Evolutionary conservation across 1,284 basidiomycete species (phyloP).

Genomic region (Exsudoporus floridanus): DNA sequence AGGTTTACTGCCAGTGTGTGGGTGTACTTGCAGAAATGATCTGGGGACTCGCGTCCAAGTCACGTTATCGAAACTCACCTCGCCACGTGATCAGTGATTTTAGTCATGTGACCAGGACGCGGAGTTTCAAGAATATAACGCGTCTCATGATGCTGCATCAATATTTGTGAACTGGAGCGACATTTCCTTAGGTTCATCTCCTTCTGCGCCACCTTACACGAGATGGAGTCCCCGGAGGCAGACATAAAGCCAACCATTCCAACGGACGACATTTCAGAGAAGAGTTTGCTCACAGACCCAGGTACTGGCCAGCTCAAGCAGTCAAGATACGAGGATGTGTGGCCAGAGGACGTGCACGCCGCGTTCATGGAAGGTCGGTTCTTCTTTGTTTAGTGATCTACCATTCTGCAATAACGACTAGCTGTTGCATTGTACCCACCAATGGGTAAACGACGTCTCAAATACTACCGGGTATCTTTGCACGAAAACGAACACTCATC

Average conservation of each 20-base stretch:
- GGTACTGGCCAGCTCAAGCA: slow-evolving; percentile 25
- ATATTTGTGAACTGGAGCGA: slow-evolving; percentile 1
- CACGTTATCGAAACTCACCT: slow-evolving; percentile 2
- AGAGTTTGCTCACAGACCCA: not conserved
- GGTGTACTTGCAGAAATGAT: not conserved
- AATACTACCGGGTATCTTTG: slow-evolving; percentile 31
- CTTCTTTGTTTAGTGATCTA: not conserved
- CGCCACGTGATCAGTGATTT: slow-evolving; percentile 33
- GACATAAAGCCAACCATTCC: slow-evolving; percentile 18
- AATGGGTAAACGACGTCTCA: slow-evolving; percentile 39
- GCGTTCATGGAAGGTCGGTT: slow-evolving; percentile 38
- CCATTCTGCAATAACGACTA: slow-evolving; percentile 14
- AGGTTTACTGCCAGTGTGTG: not conserved
- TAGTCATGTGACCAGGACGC: slow-evolving; percentile 30
- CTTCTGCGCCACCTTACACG: slow-evolving; percentile 8
- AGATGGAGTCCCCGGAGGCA: slow-evolving; percentile 25
- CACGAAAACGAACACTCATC: slow-evolving; percentile 13
- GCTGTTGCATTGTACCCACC: slow-evolving; percentile 34
- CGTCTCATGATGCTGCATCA: slow-evolving; percentile 10
- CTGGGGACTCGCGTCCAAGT: slow-evolving; percentile 3
- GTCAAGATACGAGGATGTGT: slow-evolving; percentile 37
- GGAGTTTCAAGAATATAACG: slow-evolving; percentile 26
- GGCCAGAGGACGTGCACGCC: slow-evolving; percentile 37
- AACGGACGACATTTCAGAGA: slow-evolving; percentile 4
- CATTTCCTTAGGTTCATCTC: slow-evolving; percentile 1